Evolutionary conservation across 768 basidiomycete genomes (phyloP), one percentile per base, ranked within the genome.

Genomic region (Pleurotus pulmonarius): DNA sequence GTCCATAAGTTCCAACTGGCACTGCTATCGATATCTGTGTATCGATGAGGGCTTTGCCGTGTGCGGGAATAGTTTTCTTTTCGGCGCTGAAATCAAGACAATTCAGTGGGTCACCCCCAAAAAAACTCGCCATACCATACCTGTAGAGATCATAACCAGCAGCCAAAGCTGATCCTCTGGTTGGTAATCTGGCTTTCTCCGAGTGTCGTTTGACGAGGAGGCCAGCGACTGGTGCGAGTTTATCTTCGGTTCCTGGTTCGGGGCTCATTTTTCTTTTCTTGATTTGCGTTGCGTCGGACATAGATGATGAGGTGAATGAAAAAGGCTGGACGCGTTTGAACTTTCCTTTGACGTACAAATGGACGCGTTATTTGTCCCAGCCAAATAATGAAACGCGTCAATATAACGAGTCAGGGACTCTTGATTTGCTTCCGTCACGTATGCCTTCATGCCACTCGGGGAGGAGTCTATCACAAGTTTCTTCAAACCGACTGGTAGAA

Each of bases 131-230:
- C 29, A 11, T 34, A 60, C 60, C 76, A n/a, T 67, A 92, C 94
- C 90, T 89, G 74, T 94, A 95, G 38, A 99, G 77, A 70, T 99
- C 97, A 66, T 98, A 97, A 4, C 97, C 97, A 1, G 97, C 97
- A 2, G 96, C 83, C 48, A 94, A 75, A 2, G 84, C 71, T 2
- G 90, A 93, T 0, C 97, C 96, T 49, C 93, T 83, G 8, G 90
- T 94, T 2, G 97, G 97, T 18, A 93, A 67, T 59, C 69, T 88
- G 22, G 92, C 97, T 64, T 86, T 90, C 15, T 85, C 82, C 2
- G 91, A 93, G 38, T 90, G 85, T 34, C 85, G 83, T 67, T 97
- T 97, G 67, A 99, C 82, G 54, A 93, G 83, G 16, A 98, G 81
- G 46, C 78, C 78, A 1, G 75, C 63, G 6, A 70, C 64, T 46